Evolutionary conservation across 345 rosid species (phyloP), one percentile per base, ranked within the genome.

Genomic region (Lagerstroemia speciosa): DNA sequence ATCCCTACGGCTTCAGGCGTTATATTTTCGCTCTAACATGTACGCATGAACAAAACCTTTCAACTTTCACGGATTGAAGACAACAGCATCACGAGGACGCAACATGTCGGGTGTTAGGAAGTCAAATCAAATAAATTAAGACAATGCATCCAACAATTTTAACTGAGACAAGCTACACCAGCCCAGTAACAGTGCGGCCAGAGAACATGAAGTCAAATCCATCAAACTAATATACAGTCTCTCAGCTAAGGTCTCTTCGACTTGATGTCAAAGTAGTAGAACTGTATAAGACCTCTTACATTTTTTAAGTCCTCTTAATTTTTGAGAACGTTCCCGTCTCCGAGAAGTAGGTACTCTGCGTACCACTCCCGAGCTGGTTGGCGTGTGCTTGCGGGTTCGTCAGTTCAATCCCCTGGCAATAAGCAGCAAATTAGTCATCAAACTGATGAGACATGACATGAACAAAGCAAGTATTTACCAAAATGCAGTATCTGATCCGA

Each of bases 261-360:
- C 32, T 27, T 27, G 7, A 58, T 10, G 34, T 11, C 63, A 29
- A 1, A 9, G 34, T 58, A 58, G 34, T 15, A 29, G n/a, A 30
- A 58, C 63, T 5, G 34, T 29, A 12, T 10, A 30, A 14, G 58
- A 1, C 37, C 11, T 33, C 30, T 33, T 53, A 26, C 17, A 34
- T 22, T 8, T 29, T 20, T 81, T 73, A 92, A 27, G 73, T 83
- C 84, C 89, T 87, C 88, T 83, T 91, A 72, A 93, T 87, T 84
- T 83, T 93, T 1, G 97, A 91, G 78, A 93, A 93, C 17, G 98
- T 83, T 67, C 97, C 97, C 0, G 89, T 87, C 75, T 91, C 98
- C 0, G 98, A 93, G 78, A 93, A 93, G 78, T 91, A 93, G 8
- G 97, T 93, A 76, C 98, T 93, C 70, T 91, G 98, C 64, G 89